phyloP scores from a whole-genome alignment of 106 monocot species.

The Gastrodia elata region DNA sequence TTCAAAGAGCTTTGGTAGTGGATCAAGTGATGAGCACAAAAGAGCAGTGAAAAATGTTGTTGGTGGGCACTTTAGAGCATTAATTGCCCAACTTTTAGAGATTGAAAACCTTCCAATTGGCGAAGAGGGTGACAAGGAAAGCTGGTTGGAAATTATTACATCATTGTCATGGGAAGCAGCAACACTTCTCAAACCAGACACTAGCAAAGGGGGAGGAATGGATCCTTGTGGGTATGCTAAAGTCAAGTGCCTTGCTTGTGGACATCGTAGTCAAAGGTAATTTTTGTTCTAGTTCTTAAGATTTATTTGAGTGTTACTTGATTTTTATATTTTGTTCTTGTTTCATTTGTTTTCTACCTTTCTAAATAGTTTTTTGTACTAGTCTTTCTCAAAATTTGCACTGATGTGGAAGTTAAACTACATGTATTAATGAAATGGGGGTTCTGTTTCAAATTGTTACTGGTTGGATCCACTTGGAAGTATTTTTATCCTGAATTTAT shows the following conservation, averaged over 20 bases:
- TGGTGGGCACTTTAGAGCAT: conserved; percentile 79
- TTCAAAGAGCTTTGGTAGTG: conserved; percentile 53
- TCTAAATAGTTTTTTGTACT: background rate
- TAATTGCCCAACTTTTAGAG: conserved; percentile 76
- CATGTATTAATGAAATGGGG: background rate
- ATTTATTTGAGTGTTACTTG: too few species aligned
- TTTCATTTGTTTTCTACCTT: background rate
- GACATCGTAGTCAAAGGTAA: conserved; percentile 77
- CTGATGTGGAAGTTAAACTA: too few species aligned
- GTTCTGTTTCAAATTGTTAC: background rate
- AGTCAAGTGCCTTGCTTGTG: conserved; percentile 80
- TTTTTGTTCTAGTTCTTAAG: background rate
- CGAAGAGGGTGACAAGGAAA: conserved; percentile 50
- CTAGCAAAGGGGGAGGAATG: conserved; percentile 74
- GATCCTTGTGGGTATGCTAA: conserved; percentile 89
- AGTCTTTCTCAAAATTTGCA: background rate
- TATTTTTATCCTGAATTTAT: background rate
- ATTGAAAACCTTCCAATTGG: conserved; percentile 64
- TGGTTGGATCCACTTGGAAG: background rate
- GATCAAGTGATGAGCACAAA: conserved; percentile 54
- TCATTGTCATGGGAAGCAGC: conserved; percentile 88
- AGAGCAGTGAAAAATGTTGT: conserved; percentile 70
- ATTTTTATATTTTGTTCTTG: background rate
- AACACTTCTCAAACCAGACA: conserved; percentile 76
- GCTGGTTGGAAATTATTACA: conserved; percentile 91